A percentile compares a stretch with the other conserved stretches of the same genome.
Conservation (phyloP, 371 early-diverging fungal species). For the Mortierella sp. region DNA sequence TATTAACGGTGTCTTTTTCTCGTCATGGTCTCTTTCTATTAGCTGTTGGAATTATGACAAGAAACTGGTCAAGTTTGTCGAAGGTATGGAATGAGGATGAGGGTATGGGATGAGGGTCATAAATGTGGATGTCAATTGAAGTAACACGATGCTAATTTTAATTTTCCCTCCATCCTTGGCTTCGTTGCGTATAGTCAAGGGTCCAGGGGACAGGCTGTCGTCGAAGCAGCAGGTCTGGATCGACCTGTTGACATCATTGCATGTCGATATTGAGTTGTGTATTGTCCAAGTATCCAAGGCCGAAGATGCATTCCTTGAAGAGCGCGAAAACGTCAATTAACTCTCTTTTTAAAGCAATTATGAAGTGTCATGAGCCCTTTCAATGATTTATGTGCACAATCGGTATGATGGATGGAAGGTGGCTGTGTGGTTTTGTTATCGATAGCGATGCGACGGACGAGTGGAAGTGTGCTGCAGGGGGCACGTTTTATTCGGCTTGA, state of each 20-base stretch:
- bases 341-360: not conserved
- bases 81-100: constrained; percentile 60
- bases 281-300: constrained; percentile 69
- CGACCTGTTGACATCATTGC: constrained; percentile 68
- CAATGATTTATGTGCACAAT: not conserved
- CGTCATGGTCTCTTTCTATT: not conserved
- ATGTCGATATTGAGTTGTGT: constrained; percentile 77
- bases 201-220: constrained; percentile 81
- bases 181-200: constrained; percentile 69
- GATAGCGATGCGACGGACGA: not conserved
- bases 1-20: not conserved
- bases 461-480: not conserved
- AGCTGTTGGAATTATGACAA: constrained; percentile 76
- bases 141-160: not conserved
- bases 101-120: not conserved
- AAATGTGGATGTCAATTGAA: not conserved
- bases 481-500: not conserved
- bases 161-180: not conserved
- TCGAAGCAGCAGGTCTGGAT: constrained; percentile 85
- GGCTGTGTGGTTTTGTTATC: not conserved
- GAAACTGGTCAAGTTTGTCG: constrained; percentile 73
- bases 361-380: not conserved
- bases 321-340: constrained; percentile 30
- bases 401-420: not conserved
- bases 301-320: constrained; percentile 60